A percentile compares a stretch with the other conserved stretches of the same genome.
phyloP scores from a whole-genome alignment of 2,329 filamentous ascomycete genomes.

The Aspergillus novofumigatus region DNA sequence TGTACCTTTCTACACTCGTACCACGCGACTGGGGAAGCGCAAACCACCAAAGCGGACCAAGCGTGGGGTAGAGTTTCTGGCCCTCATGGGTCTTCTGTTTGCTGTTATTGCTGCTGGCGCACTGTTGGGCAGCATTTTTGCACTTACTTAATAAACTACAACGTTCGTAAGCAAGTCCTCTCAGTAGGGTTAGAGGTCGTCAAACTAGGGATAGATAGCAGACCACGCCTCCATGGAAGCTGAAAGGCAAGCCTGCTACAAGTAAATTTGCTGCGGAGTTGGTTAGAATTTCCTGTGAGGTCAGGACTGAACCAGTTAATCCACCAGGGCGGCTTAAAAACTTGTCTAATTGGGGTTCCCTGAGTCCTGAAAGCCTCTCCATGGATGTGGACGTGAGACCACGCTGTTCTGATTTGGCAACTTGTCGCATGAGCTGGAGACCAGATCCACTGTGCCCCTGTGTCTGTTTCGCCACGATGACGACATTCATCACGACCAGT shows the following conservation, averaged over 20 bases:
- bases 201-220: background rate
- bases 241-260: background rate
- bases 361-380: background rate
- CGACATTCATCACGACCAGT: background rate
- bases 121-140: conserved; percentile 4
- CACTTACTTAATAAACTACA: background rate
- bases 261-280: background rate
- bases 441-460: background rate
- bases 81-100: conserved; percentile 22
- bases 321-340: background rate
- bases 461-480: background rate
- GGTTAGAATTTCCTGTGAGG: background rate
- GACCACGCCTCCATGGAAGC: background rate
- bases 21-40: conserved; percentile 24
- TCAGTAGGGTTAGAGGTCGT: background rate
- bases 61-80: conserved; percentile 24
- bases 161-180: background rate
- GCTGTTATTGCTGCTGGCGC: conserved; percentile 11
- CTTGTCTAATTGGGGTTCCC: too few species aligned
- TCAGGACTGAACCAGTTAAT: background rate
- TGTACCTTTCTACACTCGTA: conserved; percentile 23
- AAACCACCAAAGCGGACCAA: conserved; percentile 16
- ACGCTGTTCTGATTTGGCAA: background rate
- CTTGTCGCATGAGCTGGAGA: background rate
- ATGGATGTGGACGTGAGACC: background rate